phyloP scores from a whole-genome alignment of 768 basidiomycete species.

The Kwoniella sp. region DNA sequence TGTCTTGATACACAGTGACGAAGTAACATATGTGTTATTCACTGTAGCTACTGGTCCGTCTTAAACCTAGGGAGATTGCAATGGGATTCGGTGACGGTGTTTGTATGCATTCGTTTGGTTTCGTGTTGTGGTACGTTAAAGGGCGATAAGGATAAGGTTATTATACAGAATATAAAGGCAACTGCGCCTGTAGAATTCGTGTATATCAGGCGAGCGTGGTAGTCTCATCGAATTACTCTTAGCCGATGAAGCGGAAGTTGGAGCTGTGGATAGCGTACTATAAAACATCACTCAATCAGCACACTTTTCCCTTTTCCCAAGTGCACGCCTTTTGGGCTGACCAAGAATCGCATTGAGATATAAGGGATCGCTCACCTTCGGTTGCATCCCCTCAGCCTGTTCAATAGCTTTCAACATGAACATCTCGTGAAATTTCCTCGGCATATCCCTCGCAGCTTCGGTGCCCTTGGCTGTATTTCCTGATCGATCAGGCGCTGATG shows the following conservation, averaged over 20 bases:
- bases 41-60: no score
- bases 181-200: neutral
- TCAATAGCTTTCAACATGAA: conserved; percentile 48
- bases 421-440: conserved; percentile 51
- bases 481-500: conserved; percentile 18
- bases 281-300: conserved; percentile 23
- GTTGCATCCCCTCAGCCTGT: conserved; percentile 46
- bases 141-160: neutral
- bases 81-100: no score
- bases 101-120: no score
- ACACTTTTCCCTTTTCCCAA: no score
- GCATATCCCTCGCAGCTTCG: conserved; percentile 31
- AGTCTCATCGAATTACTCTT: neutral
- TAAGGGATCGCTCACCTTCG: conserved; percentile 34
- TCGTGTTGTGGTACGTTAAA: neutral
- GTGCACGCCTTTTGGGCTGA: neutral
- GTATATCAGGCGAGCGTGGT: no score
- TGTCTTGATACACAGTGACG: no score
- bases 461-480: conserved; percentile 14
- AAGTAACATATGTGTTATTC: no score
- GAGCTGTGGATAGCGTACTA: conserved; percentile 49
- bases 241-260: conserved; percentile 49
- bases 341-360: neutral
- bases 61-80: no score
- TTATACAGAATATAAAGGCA: neutral